Conservation (phyloP, 2,329 filamentous ascomycete species). For the Hypoxylon sp. region DNA sequence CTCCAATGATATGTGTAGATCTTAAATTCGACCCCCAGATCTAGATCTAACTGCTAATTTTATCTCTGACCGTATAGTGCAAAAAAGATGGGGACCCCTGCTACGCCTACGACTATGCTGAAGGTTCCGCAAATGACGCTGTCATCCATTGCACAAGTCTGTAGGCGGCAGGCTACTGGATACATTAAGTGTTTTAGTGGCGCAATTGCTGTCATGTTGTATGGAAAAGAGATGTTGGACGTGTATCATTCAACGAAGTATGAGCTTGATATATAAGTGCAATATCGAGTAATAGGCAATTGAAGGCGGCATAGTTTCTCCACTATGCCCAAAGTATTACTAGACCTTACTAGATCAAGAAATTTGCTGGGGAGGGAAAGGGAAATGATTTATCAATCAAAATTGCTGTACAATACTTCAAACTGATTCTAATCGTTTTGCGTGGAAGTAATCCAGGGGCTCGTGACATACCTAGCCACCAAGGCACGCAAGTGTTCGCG, state of each 20-base stretch:
- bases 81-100: conserved; percentile 14
- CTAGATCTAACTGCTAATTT: background rate
- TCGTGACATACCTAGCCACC: background rate
- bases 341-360: background rate
- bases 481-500: background rate
- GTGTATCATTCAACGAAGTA: background rate
- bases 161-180: background rate
- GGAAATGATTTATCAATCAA: background rate
- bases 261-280: background rate
- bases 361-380: background rate
- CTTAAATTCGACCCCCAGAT: background rate
- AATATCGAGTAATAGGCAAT: background rate
- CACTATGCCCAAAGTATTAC: background rate
- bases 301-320: background rate
- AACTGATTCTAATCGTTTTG: background rate
- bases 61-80: conserved; percentile 8
- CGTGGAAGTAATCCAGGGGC: background rate
- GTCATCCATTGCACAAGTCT: conserved; percentile 12
- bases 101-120: conserved; percentile 12
- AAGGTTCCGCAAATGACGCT: conserved; percentile 9
- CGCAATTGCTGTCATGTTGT: background rate
- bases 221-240: no score
- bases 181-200: background rate
- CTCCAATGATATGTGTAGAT: background rate
- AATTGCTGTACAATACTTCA: background rate